Conservation (phyloP, 2,329 filamentous ascomycete genomes). For the Mariannaea elegans region DNA sequence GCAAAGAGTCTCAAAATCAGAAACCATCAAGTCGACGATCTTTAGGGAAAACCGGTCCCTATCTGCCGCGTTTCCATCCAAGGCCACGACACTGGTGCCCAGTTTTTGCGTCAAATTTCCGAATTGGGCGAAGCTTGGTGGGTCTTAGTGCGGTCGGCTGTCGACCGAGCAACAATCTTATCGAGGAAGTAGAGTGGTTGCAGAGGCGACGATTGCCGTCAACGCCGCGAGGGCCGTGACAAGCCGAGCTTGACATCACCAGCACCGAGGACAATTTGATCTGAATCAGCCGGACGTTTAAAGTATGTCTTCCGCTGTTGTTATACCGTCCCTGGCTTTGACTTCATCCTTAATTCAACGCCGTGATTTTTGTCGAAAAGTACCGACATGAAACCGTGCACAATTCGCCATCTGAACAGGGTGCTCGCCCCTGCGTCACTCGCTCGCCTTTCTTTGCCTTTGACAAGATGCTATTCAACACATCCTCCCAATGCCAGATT, state of each 20-base stretch:
- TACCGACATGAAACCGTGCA: conserved; percentile 46
- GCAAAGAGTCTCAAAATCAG: conserved; percentile 26
- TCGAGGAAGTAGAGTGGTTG: conserved; percentile 32
- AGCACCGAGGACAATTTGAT: conserved; percentile 36
- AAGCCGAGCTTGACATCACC: conserved; percentile 49
- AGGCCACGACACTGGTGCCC: conserved; percentile 25
- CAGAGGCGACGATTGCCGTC: conserved; percentile 38
- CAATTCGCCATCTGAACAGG: conserved; percentile 42
- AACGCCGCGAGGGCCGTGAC: conserved; percentile 47
- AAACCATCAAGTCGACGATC: conserved; percentile 4
- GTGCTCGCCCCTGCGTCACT: conserved; percentile 35
- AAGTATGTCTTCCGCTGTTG: conserved; percentile 30
- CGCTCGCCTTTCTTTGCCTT: conserved; percentile 28
- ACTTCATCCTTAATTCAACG: conserved; percentile 14
- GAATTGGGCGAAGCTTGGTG: conserved; percentile 35
- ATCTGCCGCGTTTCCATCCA: conserved; percentile 7
- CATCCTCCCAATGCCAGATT: conserved; percentile 71
- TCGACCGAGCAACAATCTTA: conserved; percentile 55
- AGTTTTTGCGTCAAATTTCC: conserved; percentile 31
- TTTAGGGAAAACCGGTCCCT: conserved; percentile 14
- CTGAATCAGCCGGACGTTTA: conserved; percentile 33
- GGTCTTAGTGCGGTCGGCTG: conserved; percentile 32
- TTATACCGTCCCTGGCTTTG: conserved; percentile 25
- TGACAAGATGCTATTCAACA: conserved; percentile 58
- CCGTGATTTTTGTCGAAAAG: conserved; percentile 9